Base-by-base conservation (phyloP, 1,284 basidiomycete species). In the Dichomitus squalens region DNA sequence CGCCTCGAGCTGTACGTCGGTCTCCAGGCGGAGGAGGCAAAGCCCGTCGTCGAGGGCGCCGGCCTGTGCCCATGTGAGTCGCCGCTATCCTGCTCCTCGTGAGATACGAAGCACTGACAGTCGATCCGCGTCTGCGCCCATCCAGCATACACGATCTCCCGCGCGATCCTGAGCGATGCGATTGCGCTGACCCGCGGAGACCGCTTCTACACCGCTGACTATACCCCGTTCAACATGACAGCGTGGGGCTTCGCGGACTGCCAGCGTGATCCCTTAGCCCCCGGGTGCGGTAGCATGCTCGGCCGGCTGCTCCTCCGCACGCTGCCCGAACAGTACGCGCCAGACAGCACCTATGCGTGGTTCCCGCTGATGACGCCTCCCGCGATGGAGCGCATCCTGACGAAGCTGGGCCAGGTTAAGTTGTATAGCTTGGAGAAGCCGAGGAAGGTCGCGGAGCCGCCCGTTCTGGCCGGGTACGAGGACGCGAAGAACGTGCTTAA, bases 141-240 rank as follows among this genome's bases (percentile, higher is more conserved):
- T 43, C 4, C 44, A 86, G 88, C 87, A 9, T 94, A 91, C 73
- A 95, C 94, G 7, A 86, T 93, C 67, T 89, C 88, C 65, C 85
- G 93, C 38, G 93, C 92, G 14, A 96, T 96, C 66, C 83, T 96
- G 36, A 85, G 87, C 63, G 93, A 95, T 68, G 93, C 92, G n/a
- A 90, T 92, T 54, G 87, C 90, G 4, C 82, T 95, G 49, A 92
- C 89, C 44, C 87, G 93, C 56, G 86, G 91, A 27, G 92, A 95
- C 66, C 81, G 93, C 47, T 91, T 87, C 80, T 91, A 86, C 75
- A 95, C 92, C 0, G 78, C 87, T 34, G 93, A 95, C 69, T 90
- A 85, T 70, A 94, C 90, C 0, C 86, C 91, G 1, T 83, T 79
- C 73, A 93, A 93, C 69, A 70, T 94, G 68, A 95, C 93, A 2